A percentile compares a stretch with the other conserved stretches of the same genome.
Conservation (phyloP, 1,284 basidiomycete species). For the Cryptococcus jaspeensis region DNA sequence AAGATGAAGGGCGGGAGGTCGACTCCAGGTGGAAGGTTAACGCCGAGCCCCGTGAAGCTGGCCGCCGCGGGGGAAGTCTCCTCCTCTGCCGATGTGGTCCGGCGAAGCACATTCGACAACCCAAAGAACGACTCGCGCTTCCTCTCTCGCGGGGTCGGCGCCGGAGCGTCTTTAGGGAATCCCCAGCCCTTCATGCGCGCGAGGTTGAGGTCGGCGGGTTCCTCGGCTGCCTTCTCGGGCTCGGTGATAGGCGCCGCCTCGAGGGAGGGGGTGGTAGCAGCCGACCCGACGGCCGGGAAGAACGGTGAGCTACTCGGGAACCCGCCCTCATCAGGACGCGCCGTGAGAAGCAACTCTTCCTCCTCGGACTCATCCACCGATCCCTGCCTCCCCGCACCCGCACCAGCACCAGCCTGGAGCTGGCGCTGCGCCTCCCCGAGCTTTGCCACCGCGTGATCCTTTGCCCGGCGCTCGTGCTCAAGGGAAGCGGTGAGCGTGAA, state of each 20-base stretch:
- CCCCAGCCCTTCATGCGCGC: conserved; percentile 39
- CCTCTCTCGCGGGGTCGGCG: conserved; percentile 6
- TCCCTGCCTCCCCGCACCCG: no score
- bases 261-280: neutral
- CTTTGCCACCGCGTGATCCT: conserved; percentile 19
- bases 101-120: conserved; percentile 24
- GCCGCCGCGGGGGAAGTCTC: neutral
- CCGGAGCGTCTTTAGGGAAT: conserved; percentile 25
- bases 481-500: conserved; percentile 36
- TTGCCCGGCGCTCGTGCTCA: conserved; percentile 39
- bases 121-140: conserved; percentile 50
- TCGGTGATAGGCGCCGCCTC: neutral
- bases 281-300: neutral
- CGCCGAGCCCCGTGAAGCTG: neutral
- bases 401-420: neutral
- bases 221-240: neutral
- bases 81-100: conserved; percentile 6
- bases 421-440: conserved; percentile 21
- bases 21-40: conserved; percentile 8
- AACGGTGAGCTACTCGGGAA: neutral
- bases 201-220: conserved; percentile 23
- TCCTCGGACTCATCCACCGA: conserved; percentile 7
- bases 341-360: conserved; percentile 7
- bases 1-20: conserved; percentile 22
- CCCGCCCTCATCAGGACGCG: conserved; percentile 5